Base-by-base conservation (phyloP, 371 early-diverging fungal genomes). In the Zancudomyces culisetae region DNA sequence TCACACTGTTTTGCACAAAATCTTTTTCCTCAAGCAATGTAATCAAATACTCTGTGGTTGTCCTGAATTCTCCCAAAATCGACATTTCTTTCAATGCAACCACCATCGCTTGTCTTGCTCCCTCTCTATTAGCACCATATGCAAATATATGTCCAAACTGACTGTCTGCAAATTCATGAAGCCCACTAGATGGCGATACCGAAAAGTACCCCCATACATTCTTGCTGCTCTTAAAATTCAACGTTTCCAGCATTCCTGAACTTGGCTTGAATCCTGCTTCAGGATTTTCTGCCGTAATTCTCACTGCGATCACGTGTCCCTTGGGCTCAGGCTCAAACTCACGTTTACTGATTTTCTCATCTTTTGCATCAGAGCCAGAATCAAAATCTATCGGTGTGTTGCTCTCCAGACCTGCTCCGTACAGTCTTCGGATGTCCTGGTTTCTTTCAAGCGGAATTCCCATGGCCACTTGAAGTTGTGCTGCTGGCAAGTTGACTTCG, bases 91-190 rank as follows among this genome's bases (percentile, higher is more conserved):
- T 94, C 29, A 98, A 72, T 21, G 96, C 95, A 54, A 95, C 81
- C 27, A 98, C 85, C 82, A 95, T 84, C 68, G 94, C 88, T 74
- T 90, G 87, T 30, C 97, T 77, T 23, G 92, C 80, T 59, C 86
- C 83, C 57, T 85, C 83, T 64, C 99, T 80, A 60, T 85, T 90
- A 46, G 87, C 84, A 46, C 98, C 98, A 63, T 90, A 93, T 3
- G 95, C 84, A 61, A 98, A 98, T 50, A 98, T 87, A 71, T 98
- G 98, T 46, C 99, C 99, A 66, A 98, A 98, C 70, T 98, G 99
- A 23, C 94, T 93, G 70, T 98, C 99, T 35, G 96, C 96, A 72
- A 81, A 96, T 63, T 95, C 95, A 72, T 95, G 94, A 55, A 98
- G 78, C 55, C 89, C 91, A 61, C 99, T 96, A 41, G 82, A 80